Base-by-base conservation (phyloP, 164 flowering plant species). In the Umbilicus rupestris region DNA sequence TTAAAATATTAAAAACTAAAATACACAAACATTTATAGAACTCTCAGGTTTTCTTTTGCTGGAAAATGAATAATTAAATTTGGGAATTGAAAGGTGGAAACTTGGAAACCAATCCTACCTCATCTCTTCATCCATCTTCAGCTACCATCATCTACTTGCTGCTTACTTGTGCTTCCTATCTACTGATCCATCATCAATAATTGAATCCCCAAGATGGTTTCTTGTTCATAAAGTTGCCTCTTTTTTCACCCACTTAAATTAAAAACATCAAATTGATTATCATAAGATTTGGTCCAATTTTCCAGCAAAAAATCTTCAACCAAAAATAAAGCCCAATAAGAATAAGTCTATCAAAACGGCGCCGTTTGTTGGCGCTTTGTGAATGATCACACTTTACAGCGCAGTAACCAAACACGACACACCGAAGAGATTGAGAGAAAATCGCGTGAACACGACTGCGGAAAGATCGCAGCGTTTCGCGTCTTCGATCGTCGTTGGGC, bases 61-160 rank as follows among this genome's bases (percentile, higher is more conserved):
- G 1, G 10, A n/a, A 52, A 3, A 52, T n/a, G n/a, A 24, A 52
- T 9, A 10, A 52, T 8, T n/a, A n/a, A 47, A 47, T 28, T 55
- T 55, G 16, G 29, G 33, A 29, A 28, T 28, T 55, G 60, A 55
- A 28, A 55, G 60, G 60, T 55, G 60, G 35, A 19, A 55, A 55
- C 33, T 26, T 55, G 60, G 60, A 55, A 28, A 8, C 31, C 60
- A 55, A 14, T 28, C 60, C 60, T 55, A 55, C 28, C 33, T 55
- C 33, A 55, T 55, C 58, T 52, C 30, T 52, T 52, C 60, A 55
- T n/a, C n/a, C n/a, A n/a, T n/a, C n/a, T n/a, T n/a, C n/a, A n/a
- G n/a, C n/a, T n/a, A n/a, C n/a, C n/a, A n/a, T n/a, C n/a, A n/a
- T 55, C 60, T 28, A 55, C n/a, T n/a, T n/a, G n/a, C n/a, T n/a